Base-by-base conservation (phyloP, 164 flowering plant species). In the Dillenia turbinata region DNA sequence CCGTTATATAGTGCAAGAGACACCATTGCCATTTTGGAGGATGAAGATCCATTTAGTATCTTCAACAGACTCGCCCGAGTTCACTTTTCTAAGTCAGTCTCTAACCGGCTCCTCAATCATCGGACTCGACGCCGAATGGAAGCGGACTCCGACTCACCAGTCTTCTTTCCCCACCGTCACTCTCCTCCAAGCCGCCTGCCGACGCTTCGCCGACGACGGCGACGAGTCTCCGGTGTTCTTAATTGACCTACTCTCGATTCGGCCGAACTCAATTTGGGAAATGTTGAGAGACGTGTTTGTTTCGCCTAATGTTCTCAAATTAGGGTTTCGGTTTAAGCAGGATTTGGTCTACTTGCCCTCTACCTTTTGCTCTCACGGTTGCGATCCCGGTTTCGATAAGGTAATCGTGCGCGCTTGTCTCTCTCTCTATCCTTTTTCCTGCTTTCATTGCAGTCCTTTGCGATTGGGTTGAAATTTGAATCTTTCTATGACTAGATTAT, bases 101-200 rank as follows among this genome's bases (percentile, higher is more conserved):
- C 68, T 90, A 56, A 67, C 71, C 63, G 85, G 66, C 24, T 88
- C 97, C 24, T 69, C 84, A 5, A 26, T 87, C 77, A 60, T 93
- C 70, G 96, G 73, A 9, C 84, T 92, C 69, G 98, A 92, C 75
- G 96, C 98, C 63, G 98, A 92, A 66, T 92, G 98, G 96, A 92
- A 87, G 72, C 96, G 96, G 44, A 10, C 54, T 59, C 84, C 79
- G 52, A 26, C 68, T 17, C 71, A 59, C 40, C 75, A 61, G 12
- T n/a, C 77, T 44, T 55, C 81, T 19, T 83, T 82, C 72, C 94
- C 98, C 64, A 63, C 81, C 47, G 94, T 89, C 61, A 54, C 88
- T 2, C 88, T 90, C 69, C 93, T 92, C 71, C 97, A 90, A 70
- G 71, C 90, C 76, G 97, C 98, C 10, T 90, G 91, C 75, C 84